These are phyloP conservation scores for Fraxinus floribunda DNA, from an alignment of 305 asterid species.

Conservation along the genomic window DNA sequence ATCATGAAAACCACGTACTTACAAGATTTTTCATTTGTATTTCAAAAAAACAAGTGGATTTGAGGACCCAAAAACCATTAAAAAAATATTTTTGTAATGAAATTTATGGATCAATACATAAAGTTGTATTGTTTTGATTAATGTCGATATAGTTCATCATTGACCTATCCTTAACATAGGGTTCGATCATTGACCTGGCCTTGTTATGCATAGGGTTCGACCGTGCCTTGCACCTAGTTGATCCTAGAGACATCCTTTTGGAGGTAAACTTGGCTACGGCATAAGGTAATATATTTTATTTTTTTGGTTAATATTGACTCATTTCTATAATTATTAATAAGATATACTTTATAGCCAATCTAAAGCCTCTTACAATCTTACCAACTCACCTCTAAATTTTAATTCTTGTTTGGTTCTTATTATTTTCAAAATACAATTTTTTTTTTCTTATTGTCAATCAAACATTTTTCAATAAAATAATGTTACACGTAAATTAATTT, in stretches of 20 bases:
- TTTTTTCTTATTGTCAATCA: too few relatives aligned
- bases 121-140: too few relatives aligned
- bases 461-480: too few relatives aligned
- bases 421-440: too few relatives aligned
- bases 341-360: neutral
- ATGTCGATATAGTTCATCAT: neutral
- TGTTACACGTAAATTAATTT: too few relatives aligned
- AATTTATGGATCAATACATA: neutral
- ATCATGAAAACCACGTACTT: neutral
- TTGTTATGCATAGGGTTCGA: neutral
- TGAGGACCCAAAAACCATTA: neutral
- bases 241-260: neutral
- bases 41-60: neutral
- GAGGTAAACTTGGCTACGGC: neutral
- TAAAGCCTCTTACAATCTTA: neutral
- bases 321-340: neutral
- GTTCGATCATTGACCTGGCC: neutral
- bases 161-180: neutral
- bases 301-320: neutral
- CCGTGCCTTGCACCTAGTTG: neutral
- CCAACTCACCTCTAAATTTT: neutral
- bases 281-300: too few relatives aligned
- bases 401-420: too few relatives aligned
- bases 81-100: neutral
- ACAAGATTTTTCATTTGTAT: neutral